Base-by-base conservation (phyloP, 225 moss, liverwort and hornwort species). In the Pseudoscleropodium purum region DNA sequence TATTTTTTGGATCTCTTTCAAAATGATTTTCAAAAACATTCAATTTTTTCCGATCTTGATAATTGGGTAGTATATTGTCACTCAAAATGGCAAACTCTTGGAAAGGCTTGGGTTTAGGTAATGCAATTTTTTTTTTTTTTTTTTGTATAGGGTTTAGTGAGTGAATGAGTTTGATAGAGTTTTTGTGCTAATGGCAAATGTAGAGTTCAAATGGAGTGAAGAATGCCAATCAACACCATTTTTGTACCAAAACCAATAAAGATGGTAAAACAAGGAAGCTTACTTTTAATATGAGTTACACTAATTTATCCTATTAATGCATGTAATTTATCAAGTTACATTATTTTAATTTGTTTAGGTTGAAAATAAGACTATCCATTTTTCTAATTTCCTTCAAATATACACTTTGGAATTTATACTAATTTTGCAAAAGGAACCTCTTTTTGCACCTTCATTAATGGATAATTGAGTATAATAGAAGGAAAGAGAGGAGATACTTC, bases 1-100 rank as follows among this genome's bases (percentile, higher is more conserved):
- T 34, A 3, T 37, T 24, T 69, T 4, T 2, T 3, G 0, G 0
- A 6, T 70, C 39, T 70, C 23, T n/a, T 1, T 67, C 2, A 25
- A 0, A 70, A 0, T 39, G 4, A 39, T 69, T n/a, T 69, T 2
- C 0, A 12, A 37, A 67, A 20, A 37, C 34, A 66, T 2, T 19
- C 2, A 65, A 1, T 20, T 67, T 8, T n/a, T n/a, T n/a, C n/a
- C n/a, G n/a, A n/a, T n/a, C n/a, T n/a, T n/a, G n/a, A n/a, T n/a
- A 45, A 45, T 45, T 45, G 45, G 45, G 8, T 45, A 45, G 6
- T 45, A 45, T 45, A 45, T 45, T 45, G 45, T 45, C 45, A 45
- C 8, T 45, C 7, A 45, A 45, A 45, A 8, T 6, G 45, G 45
- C 45, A 45, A 45, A 45, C 8, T 45, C 45, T 45, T 45, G 45